Percentiles rank a stretch among this genome's conserved stretches.
phyloP scores from a whole-genome alignment of 2,329 filamentous ascomycete species.

The Ploettnerulaceae sp. region DNA sequence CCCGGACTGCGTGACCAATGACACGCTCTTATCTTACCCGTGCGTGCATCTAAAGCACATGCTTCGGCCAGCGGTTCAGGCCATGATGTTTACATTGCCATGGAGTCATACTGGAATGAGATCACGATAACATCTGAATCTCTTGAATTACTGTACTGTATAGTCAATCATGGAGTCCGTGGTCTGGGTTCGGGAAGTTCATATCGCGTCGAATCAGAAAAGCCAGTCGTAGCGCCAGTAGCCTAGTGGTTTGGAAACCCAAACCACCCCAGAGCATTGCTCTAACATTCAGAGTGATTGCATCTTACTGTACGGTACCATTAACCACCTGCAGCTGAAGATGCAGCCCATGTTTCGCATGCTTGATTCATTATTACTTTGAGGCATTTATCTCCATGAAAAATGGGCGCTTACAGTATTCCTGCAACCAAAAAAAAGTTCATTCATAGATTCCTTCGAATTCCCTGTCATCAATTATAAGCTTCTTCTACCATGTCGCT shows the following conservation, averaged over 20 bases:
- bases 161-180: neutral
- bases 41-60: constrained; percentile 1
- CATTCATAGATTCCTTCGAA: neutral
- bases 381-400: neutral
- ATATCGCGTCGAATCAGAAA: neutral
- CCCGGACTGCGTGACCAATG: no score
- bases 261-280: no score
- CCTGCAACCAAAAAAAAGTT: neutral
- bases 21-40: neutral
- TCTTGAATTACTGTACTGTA: no score
- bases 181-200: neutral
- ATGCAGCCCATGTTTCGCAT: neutral
- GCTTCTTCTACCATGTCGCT: constrained; percentile 2
- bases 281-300: no score
- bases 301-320: neutral
- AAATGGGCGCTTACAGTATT: neutral
- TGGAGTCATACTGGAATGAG: no score
- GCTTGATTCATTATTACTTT: neutral
- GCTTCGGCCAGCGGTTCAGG: no score
- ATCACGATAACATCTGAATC: no score
- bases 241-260: no score
- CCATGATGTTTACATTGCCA: no score
- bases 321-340: neutral
- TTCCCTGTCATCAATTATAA: no score
- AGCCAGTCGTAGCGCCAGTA: no score